Evolutionary conservation across 768 basidiomycete species (phyloP).

Genomic region (Asterophora lycoperdoides): DNA sequence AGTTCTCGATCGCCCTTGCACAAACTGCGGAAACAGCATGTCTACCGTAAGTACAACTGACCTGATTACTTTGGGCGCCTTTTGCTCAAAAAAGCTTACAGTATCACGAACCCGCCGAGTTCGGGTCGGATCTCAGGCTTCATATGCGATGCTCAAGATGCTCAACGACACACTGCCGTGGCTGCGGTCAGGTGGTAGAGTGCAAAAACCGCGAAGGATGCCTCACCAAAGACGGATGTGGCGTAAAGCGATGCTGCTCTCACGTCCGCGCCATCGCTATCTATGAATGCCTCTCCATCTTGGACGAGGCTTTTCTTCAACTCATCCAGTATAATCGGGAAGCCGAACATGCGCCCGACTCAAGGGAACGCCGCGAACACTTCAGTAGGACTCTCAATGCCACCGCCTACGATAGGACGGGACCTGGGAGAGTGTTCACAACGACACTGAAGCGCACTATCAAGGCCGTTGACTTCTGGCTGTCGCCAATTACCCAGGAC

Average conservation of each 20-base stretch:
- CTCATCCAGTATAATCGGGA: not conserved
- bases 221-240: not conserved
- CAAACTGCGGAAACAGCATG: too few relatives aligned
- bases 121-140: too few relatives aligned
- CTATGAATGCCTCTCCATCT: slow-evolving; percentile 7
- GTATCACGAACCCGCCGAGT: too few relatives aligned
- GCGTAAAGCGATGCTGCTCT: slow-evolving; percentile 6
- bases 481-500: not conserved
- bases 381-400: not conserved
- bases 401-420: not conserved
- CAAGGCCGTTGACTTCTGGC: slow-evolving; percentile 9
- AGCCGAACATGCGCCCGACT: not conserved
- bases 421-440: not conserved
- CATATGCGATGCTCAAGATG: not conserved
- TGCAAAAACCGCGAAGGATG: slow-evolving; percentile 1
- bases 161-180: slow-evolving; percentile 1
- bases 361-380: not conserved
- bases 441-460: slow-evolving; percentile 6
- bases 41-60: too few relatives aligned
- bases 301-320: slow-evolving; percentile 6
- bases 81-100: too few relatives aligned
- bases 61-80: too few relatives aligned
- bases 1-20: too few relatives aligned
- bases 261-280: slow-evolving; percentile 12
- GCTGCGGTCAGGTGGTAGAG: not conserved